Evolutionary conservation across 2,329 filamentous ascomycete genomes (phyloP), one percentile per base, ranked within the genome.

Genomic region (Aspergillus fumigatus): DNA sequence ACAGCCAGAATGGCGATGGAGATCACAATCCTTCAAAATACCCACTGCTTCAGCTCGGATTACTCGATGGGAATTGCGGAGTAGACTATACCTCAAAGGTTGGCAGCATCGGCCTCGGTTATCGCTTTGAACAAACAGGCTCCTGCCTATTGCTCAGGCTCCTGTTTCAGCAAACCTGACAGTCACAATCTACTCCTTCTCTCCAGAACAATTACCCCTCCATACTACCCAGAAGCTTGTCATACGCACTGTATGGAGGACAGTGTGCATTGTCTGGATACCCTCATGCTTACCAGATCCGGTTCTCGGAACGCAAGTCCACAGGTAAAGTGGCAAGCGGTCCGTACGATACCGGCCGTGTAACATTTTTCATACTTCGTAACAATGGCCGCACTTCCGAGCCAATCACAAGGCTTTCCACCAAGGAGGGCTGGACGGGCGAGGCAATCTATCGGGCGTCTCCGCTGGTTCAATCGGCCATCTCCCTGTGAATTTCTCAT

Each of bases 171-270:
- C 14, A 38, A 35, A 17, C 17, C 32, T n/a, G 32, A 38, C 32
- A 17, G 32, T 38, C 32, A 17, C 17, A 38, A 38, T 17, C 7
- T 38, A 38, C 2, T 5, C 14, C 6, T 35, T 38, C 32, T 38
- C 14, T 17, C 4, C 6, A 35, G 32, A 17, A 35, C 32, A 7
- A 35, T 35, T 14, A 17, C 14, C 5, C 32, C 32, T 35, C 32
- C 32, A 38, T 17, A 38, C 32, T 38, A 38, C 5, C 1, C 32
- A 17, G 14, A 38, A 38, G 14, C 32, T 19, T 19, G n/a, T 10
- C 41, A 19, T 45, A 21, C 21, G 73, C 1, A 10, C 17, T 23
- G 9, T 45, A 21, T 4, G 41, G n/a, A 10, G 41, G 17, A 10
- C 41, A 23, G 41, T 45, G 41, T 45, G 41, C 21, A 23, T 14